Conservation (phyloP, 2,329 filamentous ascomycete genomes). For the Colletotrichum endophyticum region DNA sequence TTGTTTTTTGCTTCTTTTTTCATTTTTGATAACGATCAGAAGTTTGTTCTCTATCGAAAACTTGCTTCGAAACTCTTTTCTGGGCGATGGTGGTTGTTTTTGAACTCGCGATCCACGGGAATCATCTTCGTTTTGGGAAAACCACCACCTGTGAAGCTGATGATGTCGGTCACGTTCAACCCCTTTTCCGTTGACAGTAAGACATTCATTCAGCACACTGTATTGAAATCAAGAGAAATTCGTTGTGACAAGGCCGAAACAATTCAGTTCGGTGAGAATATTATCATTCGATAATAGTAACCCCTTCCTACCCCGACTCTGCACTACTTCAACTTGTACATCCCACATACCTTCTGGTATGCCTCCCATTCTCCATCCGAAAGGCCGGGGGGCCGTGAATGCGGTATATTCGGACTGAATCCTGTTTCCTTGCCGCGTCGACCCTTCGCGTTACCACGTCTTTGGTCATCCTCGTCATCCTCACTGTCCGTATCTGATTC, state of each 20-base stretch:
- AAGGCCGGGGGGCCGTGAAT: neutral
- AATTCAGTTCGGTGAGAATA: neutral
- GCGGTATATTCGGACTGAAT: fast-evolving
- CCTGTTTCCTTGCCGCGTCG: fast-evolving
- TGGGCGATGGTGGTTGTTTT: neutral
- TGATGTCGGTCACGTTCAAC: neutral
- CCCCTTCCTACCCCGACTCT: fast-evolving
- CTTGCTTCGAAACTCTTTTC: neutral
- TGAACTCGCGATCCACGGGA: fast-evolving
- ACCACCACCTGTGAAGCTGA: neutral
- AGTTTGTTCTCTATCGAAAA: neutral
- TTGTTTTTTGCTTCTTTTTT: neutral
- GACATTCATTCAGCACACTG: neutral
- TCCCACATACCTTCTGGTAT: neutral
- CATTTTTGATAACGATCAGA: neutral
- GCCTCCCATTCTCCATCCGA: neutral
- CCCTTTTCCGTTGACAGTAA: neutral
- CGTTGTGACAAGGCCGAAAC: neutral
- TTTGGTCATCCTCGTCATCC: fast-evolving
- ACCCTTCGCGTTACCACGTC: neutral
- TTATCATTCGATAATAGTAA: fast-evolving
- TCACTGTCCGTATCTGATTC: neutral
- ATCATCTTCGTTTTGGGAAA: fast-evolving
- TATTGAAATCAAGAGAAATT: too few species aligned
- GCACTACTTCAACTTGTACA: neutral